These are phyloP conservation scores for Solanum bulbocastanum DNA, from an alignment of 257 asterid species.

Conservation along the genomic window DNA sequence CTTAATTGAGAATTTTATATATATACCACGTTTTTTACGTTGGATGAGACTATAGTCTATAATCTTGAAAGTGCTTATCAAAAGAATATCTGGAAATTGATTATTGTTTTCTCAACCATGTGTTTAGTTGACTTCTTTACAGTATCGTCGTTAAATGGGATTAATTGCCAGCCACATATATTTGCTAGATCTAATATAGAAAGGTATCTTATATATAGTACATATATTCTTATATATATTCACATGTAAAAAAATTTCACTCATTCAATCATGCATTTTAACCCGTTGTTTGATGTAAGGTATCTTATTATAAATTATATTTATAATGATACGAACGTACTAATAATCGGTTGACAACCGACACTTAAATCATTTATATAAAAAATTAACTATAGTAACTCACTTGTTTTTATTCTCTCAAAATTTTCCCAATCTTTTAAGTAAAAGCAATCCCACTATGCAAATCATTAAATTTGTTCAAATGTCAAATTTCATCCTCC, in stretches of 20 bases:
- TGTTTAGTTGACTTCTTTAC: background rate
- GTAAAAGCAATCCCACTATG: background rate
- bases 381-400: background rate
- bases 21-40: background rate
- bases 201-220: background rate
- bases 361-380: background rate
- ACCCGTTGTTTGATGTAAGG: background rate
- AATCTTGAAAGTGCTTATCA: background rate
- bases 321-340: background rate
- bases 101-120: background rate
- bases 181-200: background rate
- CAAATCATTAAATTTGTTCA: background rate
- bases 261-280: background rate
- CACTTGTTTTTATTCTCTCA: background rate
- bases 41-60: background rate
- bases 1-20: background rate
- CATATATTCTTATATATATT: background rate
- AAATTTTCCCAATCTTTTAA: background rate
- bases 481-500: background rate
- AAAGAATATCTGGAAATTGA: background rate
- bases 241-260: background rate
- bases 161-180: background rate
- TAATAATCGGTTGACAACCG: background rate
- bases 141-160: background rate
- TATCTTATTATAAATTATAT: background rate